phyloP scores from a whole-genome alignment of 208 protist species.

The Trypanosomatidae sp. region DNA sequence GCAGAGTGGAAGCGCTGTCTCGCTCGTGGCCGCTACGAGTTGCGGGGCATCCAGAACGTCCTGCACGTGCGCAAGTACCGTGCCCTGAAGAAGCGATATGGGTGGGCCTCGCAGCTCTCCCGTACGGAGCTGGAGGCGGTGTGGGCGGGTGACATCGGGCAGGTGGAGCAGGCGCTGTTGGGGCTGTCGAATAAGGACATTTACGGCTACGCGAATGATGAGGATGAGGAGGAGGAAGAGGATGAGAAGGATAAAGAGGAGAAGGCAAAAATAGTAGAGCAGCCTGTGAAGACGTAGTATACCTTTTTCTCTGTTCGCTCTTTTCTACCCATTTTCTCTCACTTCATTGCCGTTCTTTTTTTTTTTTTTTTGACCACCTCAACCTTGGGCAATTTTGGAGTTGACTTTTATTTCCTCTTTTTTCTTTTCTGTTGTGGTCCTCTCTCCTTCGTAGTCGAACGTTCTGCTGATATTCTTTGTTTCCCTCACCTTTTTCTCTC shows the following conservation, averaged over 20 bases:
- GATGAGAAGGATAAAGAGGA: neutral
- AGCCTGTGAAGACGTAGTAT: too few species aligned
- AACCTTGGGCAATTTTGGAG: too few species aligned
- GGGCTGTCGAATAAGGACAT: constrained; percentile 55
- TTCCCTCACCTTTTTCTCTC: too few species aligned
- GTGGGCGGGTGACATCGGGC: constrained; percentile 20
- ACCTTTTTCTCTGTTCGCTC: too few species aligned
- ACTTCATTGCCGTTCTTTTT: too few species aligned
- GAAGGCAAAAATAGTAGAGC: too few species aligned
- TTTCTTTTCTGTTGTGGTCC: too few species aligned
- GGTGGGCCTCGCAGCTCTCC: constrained; percentile 52
- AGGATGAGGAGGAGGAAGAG: constrained; percentile 7
- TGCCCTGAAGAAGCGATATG: constrained; percentile 66
- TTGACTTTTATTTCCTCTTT: too few species aligned
- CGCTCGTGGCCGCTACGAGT: constrained; percentile 54
- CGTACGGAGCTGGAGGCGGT: constrained; percentile 35
- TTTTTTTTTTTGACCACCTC: too few species aligned
- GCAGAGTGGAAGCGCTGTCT: constrained; percentile 60
- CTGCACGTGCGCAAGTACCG: constrained; percentile 66
- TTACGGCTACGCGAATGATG: constrained; percentile 37
- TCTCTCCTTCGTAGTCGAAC: too few species aligned
- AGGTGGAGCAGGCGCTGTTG: constrained; percentile 32
- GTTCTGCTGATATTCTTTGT: too few species aligned
- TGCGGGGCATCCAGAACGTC: constrained; percentile 50
- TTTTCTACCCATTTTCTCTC: too few species aligned